phyloP scores from a whole-genome alignment of 1,284 basidiomycete genomes.

The Cryptococcus deneoformans region DNA sequence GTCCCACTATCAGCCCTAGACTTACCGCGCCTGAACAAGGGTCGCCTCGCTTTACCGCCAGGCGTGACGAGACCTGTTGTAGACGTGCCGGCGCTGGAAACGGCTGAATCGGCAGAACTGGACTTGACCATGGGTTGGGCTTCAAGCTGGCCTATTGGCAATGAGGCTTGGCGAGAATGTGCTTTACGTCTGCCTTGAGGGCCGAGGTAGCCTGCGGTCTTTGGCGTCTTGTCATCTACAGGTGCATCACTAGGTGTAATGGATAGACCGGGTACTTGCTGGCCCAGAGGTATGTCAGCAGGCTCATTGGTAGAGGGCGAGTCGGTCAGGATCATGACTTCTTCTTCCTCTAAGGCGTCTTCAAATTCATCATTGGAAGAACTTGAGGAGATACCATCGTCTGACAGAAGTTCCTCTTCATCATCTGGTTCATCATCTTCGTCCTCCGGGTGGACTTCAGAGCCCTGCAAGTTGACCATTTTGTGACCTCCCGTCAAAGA shows the following conservation, averaged over 20 bases:
- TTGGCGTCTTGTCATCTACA: slow-evolving; percentile 4
- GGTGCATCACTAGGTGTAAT: slow-evolving; percentile 4
- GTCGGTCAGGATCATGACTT: slow-evolving; percentile 20
- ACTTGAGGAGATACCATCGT: slow-evolving; percentile 65
- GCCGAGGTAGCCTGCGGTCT: slow-evolving; percentile 17
- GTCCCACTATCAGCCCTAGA: slow-evolving; percentile 8
- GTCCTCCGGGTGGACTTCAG: neutral
- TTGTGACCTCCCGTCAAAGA: slow-evolving; percentile 22
- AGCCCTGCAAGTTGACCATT: slow-evolving; percentile 13
- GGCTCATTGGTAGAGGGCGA: slow-evolving; percentile 14
- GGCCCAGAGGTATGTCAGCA: slow-evolving; percentile 8
- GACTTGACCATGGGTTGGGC: slow-evolving; percentile 4
- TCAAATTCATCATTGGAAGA: slow-evolving; percentile 58
- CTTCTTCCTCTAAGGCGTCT: slow-evolving; percentile 36
- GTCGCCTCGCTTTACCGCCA: slow-evolving; percentile 20
- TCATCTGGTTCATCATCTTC: slow-evolving; percentile 10
- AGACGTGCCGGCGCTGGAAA: slow-evolving; percentile 10
- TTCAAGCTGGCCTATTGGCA: slow-evolving; percentile 12
- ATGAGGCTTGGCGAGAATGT: slow-evolving; percentile 13
- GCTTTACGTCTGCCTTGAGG: slow-evolving; percentile 12
- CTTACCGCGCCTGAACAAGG: slow-evolving; percentile 25
- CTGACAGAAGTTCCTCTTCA: slow-evolving; percentile 58
- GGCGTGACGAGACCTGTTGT: slow-evolving; percentile 28
- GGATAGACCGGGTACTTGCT: slow-evolving; percentile 10
- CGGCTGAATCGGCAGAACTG: slow-evolving; percentile 6